Conservation (phyloP, 805 yeast species). For the Saccharomycopsis oosterbeekiorum region DNA sequence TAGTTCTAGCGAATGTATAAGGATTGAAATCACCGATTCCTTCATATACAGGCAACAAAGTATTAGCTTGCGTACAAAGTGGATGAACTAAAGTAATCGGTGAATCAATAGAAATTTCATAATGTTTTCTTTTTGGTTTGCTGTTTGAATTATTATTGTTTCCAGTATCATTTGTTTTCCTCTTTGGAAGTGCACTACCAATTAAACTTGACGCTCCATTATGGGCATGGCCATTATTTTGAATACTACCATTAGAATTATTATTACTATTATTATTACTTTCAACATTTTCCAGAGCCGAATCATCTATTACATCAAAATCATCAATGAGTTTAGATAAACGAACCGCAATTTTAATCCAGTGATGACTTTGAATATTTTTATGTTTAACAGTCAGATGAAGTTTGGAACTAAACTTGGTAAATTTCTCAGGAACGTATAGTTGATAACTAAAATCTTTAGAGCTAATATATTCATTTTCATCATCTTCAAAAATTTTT, state of each 20-base stretch:
- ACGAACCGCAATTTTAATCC: constrained; percentile 85
- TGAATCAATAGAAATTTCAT: constrained; percentile 89
- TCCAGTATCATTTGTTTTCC: background rate
- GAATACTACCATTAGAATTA: background rate
- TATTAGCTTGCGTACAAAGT: constrained; percentile 71
- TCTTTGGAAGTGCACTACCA: constrained; percentile 21
- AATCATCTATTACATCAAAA: constrained; percentile 10
- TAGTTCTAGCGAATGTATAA: constrained; percentile 13
- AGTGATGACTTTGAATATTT: constrained; percentile 82
- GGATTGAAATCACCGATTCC: constrained; percentile 14
- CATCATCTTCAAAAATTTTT: constrained; percentile 28
- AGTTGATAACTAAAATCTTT: constrained; percentile 80
- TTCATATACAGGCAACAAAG: constrained; percentile 65
- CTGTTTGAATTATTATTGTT: background rate
- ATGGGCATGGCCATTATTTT: background rate
- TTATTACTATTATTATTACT: background rate
- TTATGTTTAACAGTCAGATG: constrained; percentile 83
- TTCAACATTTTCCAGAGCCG: background rate
- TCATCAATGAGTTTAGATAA: constrained; percentile 56
- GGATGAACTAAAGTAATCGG: constrained; percentile 79
- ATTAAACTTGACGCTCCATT: constrained; percentile 7
- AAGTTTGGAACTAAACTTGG: constrained; percentile 42
- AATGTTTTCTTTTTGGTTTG: constrained; percentile 56
- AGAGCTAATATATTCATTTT: constrained; percentile 50
- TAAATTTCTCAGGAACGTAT: constrained; percentile 54